phyloP scores from a whole-genome alignment of 148 eudicot genomes.

The Vaccinium vitisidaea region DNA sequence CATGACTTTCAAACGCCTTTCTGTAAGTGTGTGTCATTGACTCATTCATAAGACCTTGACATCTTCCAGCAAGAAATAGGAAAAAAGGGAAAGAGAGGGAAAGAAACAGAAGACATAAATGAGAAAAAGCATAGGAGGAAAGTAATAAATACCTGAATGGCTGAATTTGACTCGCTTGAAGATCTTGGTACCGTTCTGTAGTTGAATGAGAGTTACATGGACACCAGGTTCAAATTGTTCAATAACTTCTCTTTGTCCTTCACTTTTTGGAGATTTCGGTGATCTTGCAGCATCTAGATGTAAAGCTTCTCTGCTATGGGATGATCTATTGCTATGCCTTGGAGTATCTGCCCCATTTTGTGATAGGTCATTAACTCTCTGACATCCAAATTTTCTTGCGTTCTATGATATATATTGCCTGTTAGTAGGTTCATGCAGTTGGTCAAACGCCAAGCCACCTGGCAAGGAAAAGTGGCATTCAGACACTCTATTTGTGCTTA shows the following conservation, averaged over 20 bases:
- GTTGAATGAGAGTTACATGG: constrained; percentile 55
- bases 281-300: constrained; percentile 27
- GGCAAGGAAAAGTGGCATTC: constrained; percentile 20
- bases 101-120: no score
- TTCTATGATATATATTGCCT: constrained; percentile 10
- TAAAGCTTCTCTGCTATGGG: constrained; percentile 29
- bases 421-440: constrained; percentile 26
- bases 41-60: no score
- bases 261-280: constrained; percentile 24
- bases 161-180: constrained; percentile 88
- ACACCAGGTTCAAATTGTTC: constrained; percentile 92
- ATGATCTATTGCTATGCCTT: constrained; percentile 21
- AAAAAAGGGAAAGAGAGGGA: no score
- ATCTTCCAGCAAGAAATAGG: no score
- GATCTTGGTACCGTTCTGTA: constrained; percentile 54
- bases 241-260: constrained; percentile 50
- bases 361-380: constrained; percentile 27
- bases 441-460: constrained; percentile 8
- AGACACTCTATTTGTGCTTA: constrained; percentile 27
- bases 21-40: no score
- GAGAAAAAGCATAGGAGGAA: not conserved
- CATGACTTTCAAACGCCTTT: no score
- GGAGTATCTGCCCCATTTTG: constrained; percentile 24
- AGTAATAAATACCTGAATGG: constrained; percentile 26
- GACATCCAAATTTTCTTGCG: constrained; percentile 21